Evolutionary conservation across 2,329 filamentous ascomycete species (phyloP).

Genomic region (Hypoxylon sp.): DNA sequence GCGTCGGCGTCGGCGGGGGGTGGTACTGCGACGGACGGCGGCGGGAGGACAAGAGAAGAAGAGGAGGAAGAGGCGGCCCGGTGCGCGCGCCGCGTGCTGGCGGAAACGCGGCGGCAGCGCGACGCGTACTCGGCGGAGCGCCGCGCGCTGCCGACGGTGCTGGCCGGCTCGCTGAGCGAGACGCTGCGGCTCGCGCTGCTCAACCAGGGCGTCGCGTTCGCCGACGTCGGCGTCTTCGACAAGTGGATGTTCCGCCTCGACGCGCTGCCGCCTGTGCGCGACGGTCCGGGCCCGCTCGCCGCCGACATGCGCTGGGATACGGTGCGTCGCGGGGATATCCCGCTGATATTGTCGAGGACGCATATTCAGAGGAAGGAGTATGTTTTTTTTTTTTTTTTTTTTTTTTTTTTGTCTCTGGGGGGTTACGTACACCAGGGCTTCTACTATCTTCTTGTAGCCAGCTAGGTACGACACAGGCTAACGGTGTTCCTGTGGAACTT

Average conservation of each 20-base stretch:
- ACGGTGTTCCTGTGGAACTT: background rate
- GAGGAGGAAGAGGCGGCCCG: slow-evolving; percentile 22
- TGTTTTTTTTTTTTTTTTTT: slow-evolving; percentile 36
- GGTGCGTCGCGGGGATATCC: slow-evolving; percentile 61
- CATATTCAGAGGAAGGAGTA: slow-evolving; percentile 63
- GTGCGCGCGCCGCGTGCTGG: slow-evolving; percentile 20
- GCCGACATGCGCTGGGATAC: slow-evolving; percentile 62
- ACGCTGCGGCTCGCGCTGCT: slow-evolving; percentile 44
- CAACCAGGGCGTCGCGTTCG: slow-evolving; percentile 41
- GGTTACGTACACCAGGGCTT: too few species aligned
- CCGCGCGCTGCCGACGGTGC: slow-evolving; percentile 43
- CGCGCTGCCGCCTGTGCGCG: slow-evolving; percentile 51
- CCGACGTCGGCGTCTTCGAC: slow-evolving; percentile 50
- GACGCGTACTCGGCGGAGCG: slow-evolving; percentile 32
- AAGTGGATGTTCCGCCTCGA: slow-evolving; percentile 66
- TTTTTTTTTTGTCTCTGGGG: too few species aligned
- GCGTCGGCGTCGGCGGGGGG: background rate
- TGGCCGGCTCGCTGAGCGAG: slow-evolving; percentile 54
- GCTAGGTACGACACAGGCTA: background rate
- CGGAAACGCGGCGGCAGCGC: slow-evolving; percentile 34
- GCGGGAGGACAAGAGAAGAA: too few species aligned
- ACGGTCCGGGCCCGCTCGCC: slow-evolving; percentile 24
- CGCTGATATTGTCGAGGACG: slow-evolving; percentile 62
- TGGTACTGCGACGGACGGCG: slow-evolving; percentile 31
- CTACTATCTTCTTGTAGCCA: too few species aligned